Conservation (phyloP, 306 rosid genomes). For the Betula pendula region DNA sequence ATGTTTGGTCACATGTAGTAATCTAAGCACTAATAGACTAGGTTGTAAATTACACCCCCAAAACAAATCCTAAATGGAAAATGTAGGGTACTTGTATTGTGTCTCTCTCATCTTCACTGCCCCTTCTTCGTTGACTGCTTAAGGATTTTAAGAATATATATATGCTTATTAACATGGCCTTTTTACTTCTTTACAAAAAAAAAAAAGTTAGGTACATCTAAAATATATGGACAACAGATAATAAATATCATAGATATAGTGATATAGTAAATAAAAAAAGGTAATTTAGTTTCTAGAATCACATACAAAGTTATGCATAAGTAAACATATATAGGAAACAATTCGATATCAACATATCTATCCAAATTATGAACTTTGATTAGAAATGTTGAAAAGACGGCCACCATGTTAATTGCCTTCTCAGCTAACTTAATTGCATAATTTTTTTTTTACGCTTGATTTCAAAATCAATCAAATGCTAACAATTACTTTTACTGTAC, state of each 20-base stretch:
- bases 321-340: background rate
- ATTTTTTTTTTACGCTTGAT: background rate
- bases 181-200: too few relatives aligned
- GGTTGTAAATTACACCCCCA: background rate
- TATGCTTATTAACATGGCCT: too few relatives aligned
- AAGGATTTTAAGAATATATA: too few relatives aligned
- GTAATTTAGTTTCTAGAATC: background rate
- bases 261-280: too few relatives aligned
- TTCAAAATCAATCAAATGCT: background rate
- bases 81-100: background rate
- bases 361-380: background rate
- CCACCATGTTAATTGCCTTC: too few relatives aligned
- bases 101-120: background rate
- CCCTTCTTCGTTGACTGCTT: background rate
- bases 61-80: slow-evolving; percentile 8
- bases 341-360: background rate
- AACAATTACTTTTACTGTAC: background rate
- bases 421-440: background rate
- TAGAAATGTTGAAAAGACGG: background rate
- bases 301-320: background rate
- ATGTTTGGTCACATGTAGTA: slow-evolving; percentile 31
- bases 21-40: slow-evolving; percentile 8
- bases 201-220: too few relatives aligned
- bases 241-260: too few relatives aligned
- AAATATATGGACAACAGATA: too few relatives aligned